Evolutionary conservation across 371 early-diverging fungal genomes (phyloP).

Genomic region (Smittium culicis): DNA sequence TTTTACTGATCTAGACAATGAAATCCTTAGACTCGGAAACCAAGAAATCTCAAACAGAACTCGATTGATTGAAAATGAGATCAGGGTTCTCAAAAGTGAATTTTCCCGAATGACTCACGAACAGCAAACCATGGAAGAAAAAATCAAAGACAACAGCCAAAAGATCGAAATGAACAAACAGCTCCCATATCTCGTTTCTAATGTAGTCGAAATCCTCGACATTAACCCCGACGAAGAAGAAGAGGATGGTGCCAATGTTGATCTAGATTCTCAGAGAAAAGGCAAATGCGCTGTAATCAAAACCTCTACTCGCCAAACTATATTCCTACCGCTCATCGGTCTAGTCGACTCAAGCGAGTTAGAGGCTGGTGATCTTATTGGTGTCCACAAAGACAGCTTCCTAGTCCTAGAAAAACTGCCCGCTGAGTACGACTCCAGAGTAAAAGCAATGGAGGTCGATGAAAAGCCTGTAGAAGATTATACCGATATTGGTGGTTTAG

Average conservation of each 20-base stretch:
- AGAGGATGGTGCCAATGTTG: constrained; percentile 89
- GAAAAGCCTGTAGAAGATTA: constrained; percentile 99
- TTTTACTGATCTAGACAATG: constrained; percentile 68
- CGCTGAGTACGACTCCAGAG: constrained; percentile 98
- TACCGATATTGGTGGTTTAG: constrained; percentile 97
- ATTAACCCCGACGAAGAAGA: constrained; percentile 72
- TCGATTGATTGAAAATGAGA: constrained; percentile 88
- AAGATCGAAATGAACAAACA: constrained; percentile 98
- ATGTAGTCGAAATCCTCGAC: constrained; percentile 97
- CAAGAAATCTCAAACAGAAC: constrained; percentile 89
- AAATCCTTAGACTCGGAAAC: constrained; percentile 71
- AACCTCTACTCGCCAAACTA: constrained; percentile 92
- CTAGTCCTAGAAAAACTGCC: constrained; percentile 97
- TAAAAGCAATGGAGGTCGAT: constrained; percentile 99
- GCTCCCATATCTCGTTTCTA: constrained; percentile 97
- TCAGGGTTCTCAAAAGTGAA: constrained; percentile 93
- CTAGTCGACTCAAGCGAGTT: constrained; percentile 86
- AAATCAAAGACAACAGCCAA: constrained; percentile 97
- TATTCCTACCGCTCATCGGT: constrained; percentile 96
- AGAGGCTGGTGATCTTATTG: constrained; percentile 97
- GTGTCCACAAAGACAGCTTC: constrained; percentile 99
- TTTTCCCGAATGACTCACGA: constrained; percentile 75
- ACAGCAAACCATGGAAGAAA: constrained; percentile 72
- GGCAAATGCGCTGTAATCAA: constrained; percentile 98
- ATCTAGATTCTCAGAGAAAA: constrained; percentile 78